phyloP scores from a whole-genome alignment of 2,329 filamentous ascomycete species.

The Xylariaceae sp. region DNA sequence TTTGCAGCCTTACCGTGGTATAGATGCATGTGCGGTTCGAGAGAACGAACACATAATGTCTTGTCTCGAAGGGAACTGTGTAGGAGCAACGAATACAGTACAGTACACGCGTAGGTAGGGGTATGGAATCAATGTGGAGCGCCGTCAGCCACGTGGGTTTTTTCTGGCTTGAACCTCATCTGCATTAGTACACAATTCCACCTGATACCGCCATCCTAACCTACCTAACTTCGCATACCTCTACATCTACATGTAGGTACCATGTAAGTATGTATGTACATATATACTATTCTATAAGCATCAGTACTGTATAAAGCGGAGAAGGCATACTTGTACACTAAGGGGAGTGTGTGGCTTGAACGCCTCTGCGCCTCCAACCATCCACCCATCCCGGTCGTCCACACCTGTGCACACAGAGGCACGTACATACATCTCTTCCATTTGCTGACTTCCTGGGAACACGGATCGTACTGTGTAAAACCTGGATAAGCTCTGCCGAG shows the following conservation, averaged over 20 bases:
- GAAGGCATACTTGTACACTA: background rate
- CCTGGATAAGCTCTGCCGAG: slow-evolving; percentile 24
- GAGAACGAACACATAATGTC: slow-evolving; percentile 4
- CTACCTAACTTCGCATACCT: no score
- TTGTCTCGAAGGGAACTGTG: slow-evolving; percentile 2
- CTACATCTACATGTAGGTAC: slow-evolving; percentile 6
- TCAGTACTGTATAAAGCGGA: slow-evolving; percentile 25
- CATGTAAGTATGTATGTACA: slow-evolving; percentile 5
- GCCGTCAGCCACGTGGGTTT: slow-evolving; percentile 24
- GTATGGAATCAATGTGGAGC: slow-evolving; percentile 15
- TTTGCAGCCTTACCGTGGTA: background rate
- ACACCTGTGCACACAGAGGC: background rate
- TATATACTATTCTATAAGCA: slow-evolving; percentile 16
- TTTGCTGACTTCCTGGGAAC: background rate
- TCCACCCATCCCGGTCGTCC: no score
- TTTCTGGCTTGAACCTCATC: slow-evolving; percentile 3
- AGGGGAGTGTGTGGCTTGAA: slow-evolving; percentile 10
- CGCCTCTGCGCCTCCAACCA: no score
- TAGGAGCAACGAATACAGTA: slow-evolving; percentile 7
- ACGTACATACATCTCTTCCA: background rate
- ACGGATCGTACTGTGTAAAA: background rate
- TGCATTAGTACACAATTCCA: background rate
- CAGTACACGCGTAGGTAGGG: no score
- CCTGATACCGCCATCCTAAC: no score
- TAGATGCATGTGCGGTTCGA: slow-evolving; percentile 1